Evolutionary conservation across 768 basidiomycete species (phyloP).

Genomic region (Imleria badia): DNA sequence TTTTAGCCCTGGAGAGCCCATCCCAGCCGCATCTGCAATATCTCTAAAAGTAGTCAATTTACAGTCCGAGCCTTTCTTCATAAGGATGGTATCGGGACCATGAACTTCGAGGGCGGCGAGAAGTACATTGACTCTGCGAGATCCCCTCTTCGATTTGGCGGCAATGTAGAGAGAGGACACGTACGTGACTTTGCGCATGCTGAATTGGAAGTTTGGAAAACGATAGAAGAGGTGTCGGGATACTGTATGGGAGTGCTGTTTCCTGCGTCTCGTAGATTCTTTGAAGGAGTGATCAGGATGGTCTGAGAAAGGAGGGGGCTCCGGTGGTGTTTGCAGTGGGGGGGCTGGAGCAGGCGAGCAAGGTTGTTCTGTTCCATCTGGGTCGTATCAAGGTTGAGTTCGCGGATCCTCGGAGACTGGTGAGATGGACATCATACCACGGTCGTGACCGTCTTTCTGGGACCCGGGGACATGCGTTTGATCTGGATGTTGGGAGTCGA

Average conservation of each 20-base stretch:
- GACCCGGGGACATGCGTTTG: slow-evolving; percentile 17
- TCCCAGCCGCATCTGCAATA: slow-evolving; percentile 72
- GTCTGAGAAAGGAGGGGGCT: slow-evolving; percentile 24
- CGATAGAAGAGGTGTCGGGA: slow-evolving; percentile 33
- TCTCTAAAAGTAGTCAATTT: slow-evolving; percentile 80
- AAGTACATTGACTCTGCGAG: slow-evolving; percentile 54
- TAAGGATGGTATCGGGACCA: slow-evolving; percentile 63
- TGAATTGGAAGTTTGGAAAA: slow-evolving; percentile 76
- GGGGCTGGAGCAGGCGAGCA: slow-evolving; percentile 61
- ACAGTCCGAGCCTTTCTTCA: slow-evolving; percentile 66
- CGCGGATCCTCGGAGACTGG: slow-evolving; percentile 3
- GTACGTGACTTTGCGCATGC: slow-evolving; percentile 55
- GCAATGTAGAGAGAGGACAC: slow-evolving; percentile 41
- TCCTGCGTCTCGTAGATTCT: slow-evolving; percentile 43
- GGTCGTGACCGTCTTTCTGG: slow-evolving; percentile 16
- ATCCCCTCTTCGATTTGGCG: slow-evolving; percentile 34
- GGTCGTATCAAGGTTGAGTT: background rate
- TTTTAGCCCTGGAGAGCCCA: slow-evolving; percentile 46
- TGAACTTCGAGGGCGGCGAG: slow-evolving; percentile 73
- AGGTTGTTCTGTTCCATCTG: slow-evolving; percentile 49
- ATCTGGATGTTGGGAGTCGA: slow-evolving; percentile 44
- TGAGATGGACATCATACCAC: slow-evolving; percentile 10
- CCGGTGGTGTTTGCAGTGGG: slow-evolving; percentile 23
- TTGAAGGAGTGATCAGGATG: slow-evolving; percentile 22
- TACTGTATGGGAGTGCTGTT: slow-evolving; percentile 48